Evolutionary conservation across 139 green algal genomes (phyloP).

Genomic region (Micromonas pusilla): DNA sequence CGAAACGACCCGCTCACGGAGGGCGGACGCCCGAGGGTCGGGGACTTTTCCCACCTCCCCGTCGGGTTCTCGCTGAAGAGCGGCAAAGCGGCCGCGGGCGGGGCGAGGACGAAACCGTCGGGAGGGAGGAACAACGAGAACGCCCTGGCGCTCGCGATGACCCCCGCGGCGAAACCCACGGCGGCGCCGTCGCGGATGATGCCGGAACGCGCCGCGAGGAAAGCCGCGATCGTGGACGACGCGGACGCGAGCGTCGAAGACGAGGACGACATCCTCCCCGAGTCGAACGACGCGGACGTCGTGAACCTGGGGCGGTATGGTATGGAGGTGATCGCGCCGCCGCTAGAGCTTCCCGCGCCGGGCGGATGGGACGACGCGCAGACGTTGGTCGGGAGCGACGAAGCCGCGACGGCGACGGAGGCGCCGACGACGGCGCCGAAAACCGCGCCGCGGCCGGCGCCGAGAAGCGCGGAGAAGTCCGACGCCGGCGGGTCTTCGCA

Average conservation of each 20-base stretch:
- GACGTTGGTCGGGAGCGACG: background rate
- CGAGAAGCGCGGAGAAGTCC: background rate
- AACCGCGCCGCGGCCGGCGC: no score
- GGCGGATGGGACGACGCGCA: background rate
- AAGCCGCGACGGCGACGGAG: background rate
- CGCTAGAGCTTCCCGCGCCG: background rate
- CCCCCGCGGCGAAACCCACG: background rate
- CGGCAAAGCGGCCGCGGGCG: background rate
- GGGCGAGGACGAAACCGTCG: background rate
- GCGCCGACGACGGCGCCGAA: background rate
- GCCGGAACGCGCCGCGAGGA: background rate
- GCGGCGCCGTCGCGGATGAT: background rate
- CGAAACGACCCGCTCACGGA: background rate
- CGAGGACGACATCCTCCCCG: background rate
- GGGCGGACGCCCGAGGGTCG: background rate
- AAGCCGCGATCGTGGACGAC: background rate
- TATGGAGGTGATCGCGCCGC: background rate
- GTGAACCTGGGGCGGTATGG: background rate
- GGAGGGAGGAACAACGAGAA: background rate
- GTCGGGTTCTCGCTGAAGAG: background rate
- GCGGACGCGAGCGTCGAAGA: background rate
- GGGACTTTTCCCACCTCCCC: constrained; percentile 10
- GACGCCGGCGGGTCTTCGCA: no score
- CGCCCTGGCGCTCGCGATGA: background rate
- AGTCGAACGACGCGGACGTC: background rate